Evolutionary conservation across 345 rosid genomes (phyloP), one percentile per base, ranked within the genome.

Genomic region (Gossypium australe): DNA sequence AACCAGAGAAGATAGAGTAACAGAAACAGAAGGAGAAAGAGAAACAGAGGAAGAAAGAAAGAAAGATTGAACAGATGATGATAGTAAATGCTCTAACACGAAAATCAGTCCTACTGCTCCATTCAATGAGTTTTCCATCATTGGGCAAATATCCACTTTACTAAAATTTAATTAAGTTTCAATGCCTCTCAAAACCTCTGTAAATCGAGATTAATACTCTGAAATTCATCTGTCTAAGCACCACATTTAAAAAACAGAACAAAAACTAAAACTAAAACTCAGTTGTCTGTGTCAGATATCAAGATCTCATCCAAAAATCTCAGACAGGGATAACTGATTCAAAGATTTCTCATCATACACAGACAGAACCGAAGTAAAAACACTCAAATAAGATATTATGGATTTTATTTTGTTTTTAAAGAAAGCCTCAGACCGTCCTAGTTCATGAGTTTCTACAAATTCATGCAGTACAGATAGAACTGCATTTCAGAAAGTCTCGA

Each of bases 291-390:
- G 86, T 85, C 92, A 84, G 88, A 82, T 56, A 48, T 79, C 78
- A 72, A 51, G 25, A 41, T 34, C 18, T 82, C 90, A 86, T 76
- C 87, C 86, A 81, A 11, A 0, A 47, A 47, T 27, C 74, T 88
- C 90, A 86, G 90, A 20, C 90, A 86, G 90, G 92, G 90, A 86
- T 85, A 88, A 88, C 90, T 85, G 87, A 76, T 63, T 74, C n/a
- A 24, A 44, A 55, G 11, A 11, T 14, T 53, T 82, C 78, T 85
- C 89, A 78, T 85, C 90, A 84, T 72, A 2, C 89, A 82, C 80
- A 59, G 41, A 59, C 64, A 72, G 72, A 73, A 70, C 73, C 29
- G 47, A 24, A 25, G 4, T 0, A 10, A 49, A 34, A 49, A 9
- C 27, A 10, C 2, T 9, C 11, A 3, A 49, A 49, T 18, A 66